Base-by-base conservation (phyloP, 768 basidiomycete genomes). In the Tricholoma matsutake region DNA sequence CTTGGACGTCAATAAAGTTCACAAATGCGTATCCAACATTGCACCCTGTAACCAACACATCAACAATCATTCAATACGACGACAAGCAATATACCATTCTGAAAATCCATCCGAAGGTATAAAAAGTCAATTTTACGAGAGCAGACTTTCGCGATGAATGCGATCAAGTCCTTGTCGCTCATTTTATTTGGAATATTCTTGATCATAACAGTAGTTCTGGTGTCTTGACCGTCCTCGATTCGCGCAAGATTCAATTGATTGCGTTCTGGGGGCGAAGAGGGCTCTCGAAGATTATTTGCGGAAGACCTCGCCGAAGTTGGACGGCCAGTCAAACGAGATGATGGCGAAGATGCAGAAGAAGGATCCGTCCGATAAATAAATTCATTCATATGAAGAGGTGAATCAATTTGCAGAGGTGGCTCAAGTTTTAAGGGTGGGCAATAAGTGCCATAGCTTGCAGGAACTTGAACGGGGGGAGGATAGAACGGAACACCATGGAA, bases 121-220 rank as follows among this genome's bases (percentile, higher is more conserved):
- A 96, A 78, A 71, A 95, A 94, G 74, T 95, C 94, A 62, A 91
- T 89, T 58, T 80, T 80, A 43, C 89, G 79, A n/a, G 86, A 84
- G 70, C 88, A 90, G 25, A 91, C 90, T 62, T 84, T 81, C 55
- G 75, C 81, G 63, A 91, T 91, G 67, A 84, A 93, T 39, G 74
- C 73, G 61, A 86, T 78, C 66, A 92, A 69, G 64, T 92, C 89
- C 67, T 78, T 81, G 73, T 92, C 89, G 63, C 80, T 88, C 89
- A 92, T 91, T 73, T 94, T 94, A 75, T 95, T 96, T 2, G 94
- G 94, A 49, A 96, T 91, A 68, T 96, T 96, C 76, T 94, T 93
- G 63, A 92, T 86, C 90, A 92, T 93, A 53, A 93, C 86, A 29
- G 92, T 93, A 34, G 91, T 92, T 32, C 92, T 81, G 35, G 87